Evolutionary conservation across 2,329 filamentous ascomycete species (phyloP), one percentile per base, ranked within the genome.

Genomic region (Fusarium haematococcum): DNA sequence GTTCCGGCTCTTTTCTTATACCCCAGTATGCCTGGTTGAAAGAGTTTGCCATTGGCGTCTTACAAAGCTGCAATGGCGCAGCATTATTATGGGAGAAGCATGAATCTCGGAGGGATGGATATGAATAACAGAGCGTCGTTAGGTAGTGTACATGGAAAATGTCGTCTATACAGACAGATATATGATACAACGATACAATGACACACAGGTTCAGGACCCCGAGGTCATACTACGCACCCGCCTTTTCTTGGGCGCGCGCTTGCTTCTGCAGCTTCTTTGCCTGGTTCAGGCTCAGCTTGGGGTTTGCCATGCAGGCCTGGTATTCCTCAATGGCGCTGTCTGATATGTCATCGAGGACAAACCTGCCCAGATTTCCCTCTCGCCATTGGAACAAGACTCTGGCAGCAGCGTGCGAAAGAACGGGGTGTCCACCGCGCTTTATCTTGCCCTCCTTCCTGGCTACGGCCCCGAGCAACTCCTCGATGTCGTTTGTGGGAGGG

Each of bases 331-430:
- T 81, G 13, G 88, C 86, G 62, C 90, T 89, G 43, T 89, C 88
- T 23, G 86, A 88, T 14, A 98, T 86, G 65, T 94, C 90, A 80
- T 99, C 97, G 35, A 99, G 86, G 23, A 95, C 84, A 79, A 97
- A 97, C 45, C 85, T 87, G 0, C 95, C 96, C 65, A 98, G 80
- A 33, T 90, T 85, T 2, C 97, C 97, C 27, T 86, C 88, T 60
- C 95, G 89, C 94, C 95, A 99, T 79, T 92, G 90, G 78, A 95
- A 92, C 14, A 98, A 88, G 67, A 97, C 86, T 88, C 94, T 94
- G 39, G 95, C 84, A 3, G 95, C 95, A 2, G 95, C 91, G 9
- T 90, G 90, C 63, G 95, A 92, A 30, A 90, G 83, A 79, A 94
- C 92, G 0, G 93, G 91, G 11, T 88, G 82, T 0, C 94, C 95